These are phyloP conservation scores for Fusarium guadeloupense DNA, from an alignment of 2,329 filamentous ascomycete species.

Conservation along the genomic window DNA sequence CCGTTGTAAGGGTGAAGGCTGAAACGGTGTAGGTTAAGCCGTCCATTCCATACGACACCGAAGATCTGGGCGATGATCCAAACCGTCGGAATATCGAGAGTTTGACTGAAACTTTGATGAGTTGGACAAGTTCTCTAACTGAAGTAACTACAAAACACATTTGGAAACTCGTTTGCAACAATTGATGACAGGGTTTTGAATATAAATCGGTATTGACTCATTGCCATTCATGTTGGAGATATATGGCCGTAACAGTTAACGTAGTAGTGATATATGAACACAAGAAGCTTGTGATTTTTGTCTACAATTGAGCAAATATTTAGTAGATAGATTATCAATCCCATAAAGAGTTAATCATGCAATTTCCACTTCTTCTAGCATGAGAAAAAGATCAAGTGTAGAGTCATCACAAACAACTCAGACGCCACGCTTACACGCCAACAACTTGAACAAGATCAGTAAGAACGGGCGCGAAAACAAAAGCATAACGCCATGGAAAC, in stretches of 20 bases:
- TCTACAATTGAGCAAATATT: no score
- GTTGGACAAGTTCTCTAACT: background rate
- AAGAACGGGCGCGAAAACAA: background rate
- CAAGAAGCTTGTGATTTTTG: no score
- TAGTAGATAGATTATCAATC: background rate
- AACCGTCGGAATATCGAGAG: background rate
- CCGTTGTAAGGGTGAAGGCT: background rate
- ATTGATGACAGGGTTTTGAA: background rate
- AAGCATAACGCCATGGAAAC: background rate
- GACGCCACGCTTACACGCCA: constrained; percentile 13
- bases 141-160: no score
- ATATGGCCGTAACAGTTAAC: no score
- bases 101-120: background rate
- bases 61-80: background rate
- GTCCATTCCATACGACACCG: background rate
- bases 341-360: background rate
- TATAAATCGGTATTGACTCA: background rate
- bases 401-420: constrained; percentile 13
- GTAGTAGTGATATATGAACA: no score
- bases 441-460: background rate
- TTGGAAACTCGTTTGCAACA: background rate
- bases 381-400: background rate
- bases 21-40: constrained; percentile 13
- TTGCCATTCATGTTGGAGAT: background rate
- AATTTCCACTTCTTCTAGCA: constrained; percentile 1